Evolutionary conservation across 164 flowering plant genomes (phyloP).

Genomic region (Taxillus chinensis): DNA sequence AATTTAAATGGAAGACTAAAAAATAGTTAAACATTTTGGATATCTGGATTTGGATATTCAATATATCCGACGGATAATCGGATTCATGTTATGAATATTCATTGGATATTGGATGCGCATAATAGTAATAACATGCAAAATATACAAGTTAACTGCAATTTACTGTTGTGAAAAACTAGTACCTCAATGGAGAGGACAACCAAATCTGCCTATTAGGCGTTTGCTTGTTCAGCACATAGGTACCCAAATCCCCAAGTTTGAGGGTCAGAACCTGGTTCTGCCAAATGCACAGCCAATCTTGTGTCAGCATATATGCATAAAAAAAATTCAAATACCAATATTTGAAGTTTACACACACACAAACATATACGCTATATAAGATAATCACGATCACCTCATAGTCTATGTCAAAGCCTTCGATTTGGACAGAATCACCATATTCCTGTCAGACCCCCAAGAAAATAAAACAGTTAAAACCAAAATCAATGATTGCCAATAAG

Average conservation of each 20-base stretch:
- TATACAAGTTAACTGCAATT: too few relatives aligned
- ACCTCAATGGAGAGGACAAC: constrained; percentile 96
- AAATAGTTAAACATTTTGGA: too few relatives aligned
- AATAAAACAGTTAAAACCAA: background rate
- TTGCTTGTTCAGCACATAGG: constrained; percentile 90
- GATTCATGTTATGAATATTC: too few relatives aligned
- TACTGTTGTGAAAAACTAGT: constrained; percentile 6
- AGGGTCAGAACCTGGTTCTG: constrained; percentile 88
- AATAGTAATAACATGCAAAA: too few relatives aligned
- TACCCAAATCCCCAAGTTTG: constrained; percentile 75
- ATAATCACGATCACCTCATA: constrained; percentile 58
- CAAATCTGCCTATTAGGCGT: constrained; percentile 92
- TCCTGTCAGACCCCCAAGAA: constrained; percentile 38
- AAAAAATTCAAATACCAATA: background rate
- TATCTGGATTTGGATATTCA: too few relatives aligned
- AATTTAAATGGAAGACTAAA: too few relatives aligned
- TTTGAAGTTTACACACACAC: background rate
- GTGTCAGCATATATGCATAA: background rate
- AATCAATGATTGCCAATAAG: background rate
- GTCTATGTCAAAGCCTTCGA: constrained; percentile 89
- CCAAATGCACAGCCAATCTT: constrained; percentile 9
- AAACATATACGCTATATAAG: background rate
- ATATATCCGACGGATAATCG: too few relatives aligned
- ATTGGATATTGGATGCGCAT: too few relatives aligned
- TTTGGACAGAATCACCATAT: constrained; percentile 72